phyloP scores from a whole-genome alignment of 805 yeast genomes.

The Lachancea fermentati region DNA sequence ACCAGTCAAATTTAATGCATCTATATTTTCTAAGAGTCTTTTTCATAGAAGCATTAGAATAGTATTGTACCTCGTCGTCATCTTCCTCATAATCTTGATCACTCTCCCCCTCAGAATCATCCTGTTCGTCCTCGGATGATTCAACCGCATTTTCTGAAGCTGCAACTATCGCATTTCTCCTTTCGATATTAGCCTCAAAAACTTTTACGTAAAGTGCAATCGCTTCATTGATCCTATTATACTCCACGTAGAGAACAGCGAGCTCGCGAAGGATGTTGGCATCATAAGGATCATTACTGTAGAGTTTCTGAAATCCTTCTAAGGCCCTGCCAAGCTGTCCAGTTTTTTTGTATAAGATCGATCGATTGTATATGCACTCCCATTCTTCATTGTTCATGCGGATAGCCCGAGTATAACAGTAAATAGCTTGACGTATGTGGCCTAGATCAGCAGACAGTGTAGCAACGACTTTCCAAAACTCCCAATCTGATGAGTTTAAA shows the following conservation, averaged over 20 bases:
- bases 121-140: constrained; percentile 28
- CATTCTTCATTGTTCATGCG: constrained; percentile 44
- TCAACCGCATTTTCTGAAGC: constrained; percentile 30
- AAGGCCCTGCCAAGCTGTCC: constrained; percentile 67
- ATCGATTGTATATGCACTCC: constrained; percentile 56
- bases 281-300: constrained; percentile 52
- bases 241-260: constrained; percentile 46
- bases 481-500: constrained; percentile 66
- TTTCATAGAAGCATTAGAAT: constrained; percentile 28
- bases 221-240: constrained; percentile 63
- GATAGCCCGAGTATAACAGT: constrained; percentile 68
- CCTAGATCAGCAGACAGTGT: constrained; percentile 59
- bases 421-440: constrained; percentile 68
- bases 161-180: constrained; percentile 32
- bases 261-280: constrained; percentile 54
- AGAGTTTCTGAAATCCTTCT: constrained; percentile 62
- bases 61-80: constrained; percentile 22
- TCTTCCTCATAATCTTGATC: constrained; percentile 16
- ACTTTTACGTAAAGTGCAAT: constrained; percentile 61
- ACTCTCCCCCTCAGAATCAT: constrained; percentile 15
- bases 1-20: constrained; percentile 72
- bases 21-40: constrained; percentile 25
- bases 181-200: constrained; percentile 51
- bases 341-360: constrained; percentile 59
- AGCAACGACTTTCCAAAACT: constrained; percentile 75